Conservation (phyloP, 306 rosid genomes). For the Sicyos baderoa region DNA sequence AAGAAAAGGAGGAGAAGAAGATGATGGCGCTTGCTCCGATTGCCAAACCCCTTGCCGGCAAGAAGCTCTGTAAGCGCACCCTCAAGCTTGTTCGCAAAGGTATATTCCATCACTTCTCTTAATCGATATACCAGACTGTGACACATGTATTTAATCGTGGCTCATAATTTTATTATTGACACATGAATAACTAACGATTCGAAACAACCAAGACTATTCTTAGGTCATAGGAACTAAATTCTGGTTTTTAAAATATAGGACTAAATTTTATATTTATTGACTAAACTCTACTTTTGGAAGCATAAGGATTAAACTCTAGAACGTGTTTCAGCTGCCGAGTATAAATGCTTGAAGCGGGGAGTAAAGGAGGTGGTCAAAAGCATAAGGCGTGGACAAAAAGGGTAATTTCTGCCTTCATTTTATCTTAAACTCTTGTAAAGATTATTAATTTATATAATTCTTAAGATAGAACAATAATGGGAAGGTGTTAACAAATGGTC, state of each 20-base stretch:
- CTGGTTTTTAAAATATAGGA: no score
- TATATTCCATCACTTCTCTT: constrained; percentile 22
- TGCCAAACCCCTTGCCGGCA: constrained; percentile 92
- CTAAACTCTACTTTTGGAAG: no score
- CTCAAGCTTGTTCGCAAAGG: constrained; percentile 88
- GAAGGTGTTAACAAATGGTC: background rate
- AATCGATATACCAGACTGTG: no score
- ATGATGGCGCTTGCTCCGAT: constrained; percentile 60
- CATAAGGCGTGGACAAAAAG: constrained; percentile 81
- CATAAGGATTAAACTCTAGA: no score
- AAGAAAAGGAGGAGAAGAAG: constrained; percentile 79
- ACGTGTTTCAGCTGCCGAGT: constrained; percentile 76
- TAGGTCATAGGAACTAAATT: no score
- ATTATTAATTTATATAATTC: background rate
- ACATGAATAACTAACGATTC: no score
- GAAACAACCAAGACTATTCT: no score
- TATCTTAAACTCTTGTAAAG: no score
- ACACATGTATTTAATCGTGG: no score
- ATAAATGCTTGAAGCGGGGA: constrained; percentile 89
- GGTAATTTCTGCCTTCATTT: constrained; percentile 35
- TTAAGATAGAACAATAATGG: background rate
- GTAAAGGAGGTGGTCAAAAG: constrained; percentile 95
- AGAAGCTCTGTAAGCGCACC: constrained; percentile 79
- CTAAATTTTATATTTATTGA: no score
- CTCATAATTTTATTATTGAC: no score